phyloP scores from a whole-genome alignment of 1,284 basidiomycete species.

The Amylostereum chailletii region DNA sequence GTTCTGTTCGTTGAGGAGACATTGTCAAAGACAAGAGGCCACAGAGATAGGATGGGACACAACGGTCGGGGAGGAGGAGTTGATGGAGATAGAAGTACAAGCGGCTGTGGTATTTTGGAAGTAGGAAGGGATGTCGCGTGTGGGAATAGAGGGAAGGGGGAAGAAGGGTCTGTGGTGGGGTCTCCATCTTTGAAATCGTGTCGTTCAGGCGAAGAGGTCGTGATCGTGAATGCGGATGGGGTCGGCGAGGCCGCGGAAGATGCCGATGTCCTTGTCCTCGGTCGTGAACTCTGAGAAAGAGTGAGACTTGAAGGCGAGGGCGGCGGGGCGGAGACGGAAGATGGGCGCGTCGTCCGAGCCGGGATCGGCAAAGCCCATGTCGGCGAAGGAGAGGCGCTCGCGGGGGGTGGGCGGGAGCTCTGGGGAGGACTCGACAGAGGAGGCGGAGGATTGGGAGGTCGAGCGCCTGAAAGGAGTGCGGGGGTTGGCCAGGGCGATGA shows the following conservation, averaged over 20 bases:
- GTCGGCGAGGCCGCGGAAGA: slow-evolving; percentile 2
- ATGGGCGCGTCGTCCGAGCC: slow-evolving; percentile 12
- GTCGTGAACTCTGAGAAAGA: slow-evolving; percentile 8
- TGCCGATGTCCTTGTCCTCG: slow-evolving; percentile 6
- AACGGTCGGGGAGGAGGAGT: no score
- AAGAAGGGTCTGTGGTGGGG: slow-evolving; percentile 2
- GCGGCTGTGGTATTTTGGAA: no score
- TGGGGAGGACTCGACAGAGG: slow-evolving; percentile 51
- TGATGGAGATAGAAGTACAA: no score
- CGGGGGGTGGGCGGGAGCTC: slow-evolving; percentile 33
- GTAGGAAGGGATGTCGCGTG: no score
- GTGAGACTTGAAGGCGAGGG: slow-evolving; percentile 11
- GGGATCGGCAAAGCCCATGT: slow-evolving; percentile 19
- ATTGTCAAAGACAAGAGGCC: no score
- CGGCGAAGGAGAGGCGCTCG: slow-evolving; percentile 26
- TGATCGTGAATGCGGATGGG: slow-evolving; percentile 7
- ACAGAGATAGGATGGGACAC: no score
- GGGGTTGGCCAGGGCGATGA: no score
- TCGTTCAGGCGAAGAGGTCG: slow-evolving; percentile 13
- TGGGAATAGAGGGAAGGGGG: neutral
- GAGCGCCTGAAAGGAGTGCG: slow-evolving; percentile 17
- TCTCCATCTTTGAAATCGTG: neutral
- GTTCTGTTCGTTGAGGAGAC: no score
- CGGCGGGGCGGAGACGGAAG: slow-evolving; percentile 7
- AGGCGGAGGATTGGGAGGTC: slow-evolving; percentile 35